Conservation (phyloP, 192 early-diverging fungal genomes). For the Chytriomyces hyalinus region DNA sequence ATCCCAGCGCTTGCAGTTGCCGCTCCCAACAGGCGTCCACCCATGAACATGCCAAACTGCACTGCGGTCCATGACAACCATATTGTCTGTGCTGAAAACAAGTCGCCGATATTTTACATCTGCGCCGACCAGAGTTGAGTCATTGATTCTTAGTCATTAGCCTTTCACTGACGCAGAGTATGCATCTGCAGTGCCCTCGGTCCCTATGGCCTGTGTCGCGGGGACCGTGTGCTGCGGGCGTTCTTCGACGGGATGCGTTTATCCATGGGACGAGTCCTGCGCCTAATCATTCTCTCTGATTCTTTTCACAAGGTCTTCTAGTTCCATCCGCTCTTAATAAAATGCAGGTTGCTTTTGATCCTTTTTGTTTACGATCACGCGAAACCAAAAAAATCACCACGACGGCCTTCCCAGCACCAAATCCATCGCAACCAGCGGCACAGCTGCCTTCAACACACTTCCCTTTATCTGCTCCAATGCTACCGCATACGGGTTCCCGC, state of each 20-base stretch:
- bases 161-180: neutral
- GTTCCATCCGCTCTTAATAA: neutral
- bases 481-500: neutral
- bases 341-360: neutral
- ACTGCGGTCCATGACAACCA: too few species aligned
- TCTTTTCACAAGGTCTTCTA: neutral
- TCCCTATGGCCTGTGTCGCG: neutral
- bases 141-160: neutral
- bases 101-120: neutral
- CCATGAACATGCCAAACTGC: too few species aligned
- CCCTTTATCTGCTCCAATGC: neutral
- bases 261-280: neutral
- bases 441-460: neutral
- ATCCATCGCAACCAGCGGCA: conserved; percentile 11
- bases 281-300: neutral
- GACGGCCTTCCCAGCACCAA: conserved; percentile 31
- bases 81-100: too few species aligned
- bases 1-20: too few species aligned
- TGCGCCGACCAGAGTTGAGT: neutral
- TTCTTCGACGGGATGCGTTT: neutral
- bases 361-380: neutral
- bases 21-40: too few species aligned
- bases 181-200: neutral
- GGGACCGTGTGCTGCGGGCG: neutral
- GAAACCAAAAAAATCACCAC: neutral